Evolutionary conservation across 257 asterid species (phyloP).

Genomic region (Lantana camara): DNA sequence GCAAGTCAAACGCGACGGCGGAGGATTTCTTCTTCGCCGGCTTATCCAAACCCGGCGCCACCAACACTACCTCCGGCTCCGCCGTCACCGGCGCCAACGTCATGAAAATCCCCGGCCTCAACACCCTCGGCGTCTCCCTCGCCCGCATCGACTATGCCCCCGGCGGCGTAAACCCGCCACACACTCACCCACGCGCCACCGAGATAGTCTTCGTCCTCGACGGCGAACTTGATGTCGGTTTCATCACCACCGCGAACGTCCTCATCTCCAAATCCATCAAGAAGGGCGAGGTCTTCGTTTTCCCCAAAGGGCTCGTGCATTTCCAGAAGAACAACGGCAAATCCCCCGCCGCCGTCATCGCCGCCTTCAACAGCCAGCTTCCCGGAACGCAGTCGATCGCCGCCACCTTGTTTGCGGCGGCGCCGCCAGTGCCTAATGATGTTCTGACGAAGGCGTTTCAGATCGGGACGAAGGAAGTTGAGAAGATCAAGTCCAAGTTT

Average conservation of each 20-base stretch:
- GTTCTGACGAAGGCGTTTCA: constrained; percentile 67
- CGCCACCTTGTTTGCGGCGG: constrained; percentile 50
- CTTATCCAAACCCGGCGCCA: constrained; percentile 48
- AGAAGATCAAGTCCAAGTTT: constrained; percentile 54
- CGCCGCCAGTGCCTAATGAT: constrained; percentile 58
- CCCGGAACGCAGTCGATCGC: constrained; percentile 75
- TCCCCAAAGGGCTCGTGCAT: constrained; percentile 65
- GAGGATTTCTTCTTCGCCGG: constrained; percentile 59
- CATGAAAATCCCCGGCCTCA: constrained; percentile 61
- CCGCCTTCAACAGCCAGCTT: constrained; percentile 78
- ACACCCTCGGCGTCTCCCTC: constrained; percentile 74
- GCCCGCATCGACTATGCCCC: constrained; percentile 77
- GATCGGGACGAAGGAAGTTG: constrained; percentile 39
- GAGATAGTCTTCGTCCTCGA: constrained; percentile 54
- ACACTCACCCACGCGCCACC: constrained; percentile 78
- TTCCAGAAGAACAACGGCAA: constrained; percentile 77
- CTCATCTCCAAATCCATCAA: constrained; percentile 51
- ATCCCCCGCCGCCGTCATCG: constrained; percentile 47
- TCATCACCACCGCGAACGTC: constrained; percentile 71
- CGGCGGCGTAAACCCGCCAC: constrained; percentile 67
- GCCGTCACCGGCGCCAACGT: constrained; percentile 63
- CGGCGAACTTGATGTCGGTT: constrained; percentile 62
- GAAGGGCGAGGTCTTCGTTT: constrained; percentile 58
- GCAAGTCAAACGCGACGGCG: constrained; percentile 56
- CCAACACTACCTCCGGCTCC: constrained; percentile 53